These are phyloP conservation scores for Leccinum fallax DNA, from an alignment of 1,284 basidiomycete species.

Conservation along the genomic window DNA sequence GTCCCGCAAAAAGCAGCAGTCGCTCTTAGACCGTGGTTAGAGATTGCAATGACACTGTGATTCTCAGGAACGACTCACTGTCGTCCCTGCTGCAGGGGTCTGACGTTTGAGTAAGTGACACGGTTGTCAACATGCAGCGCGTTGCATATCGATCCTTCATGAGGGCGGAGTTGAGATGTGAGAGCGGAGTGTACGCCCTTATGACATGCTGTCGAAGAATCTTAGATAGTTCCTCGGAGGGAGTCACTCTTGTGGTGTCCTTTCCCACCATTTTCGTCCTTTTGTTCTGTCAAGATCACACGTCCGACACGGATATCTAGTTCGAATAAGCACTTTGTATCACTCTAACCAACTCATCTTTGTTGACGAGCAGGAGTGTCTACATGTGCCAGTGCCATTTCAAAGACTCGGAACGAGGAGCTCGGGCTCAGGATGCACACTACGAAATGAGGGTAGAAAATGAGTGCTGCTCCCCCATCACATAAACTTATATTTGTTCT, in stretches of 20 bases:
- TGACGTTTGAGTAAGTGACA: neutral
- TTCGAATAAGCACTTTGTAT: neutral
- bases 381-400: too few relatives aligned
- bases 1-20: slow-evolving; percentile 9
- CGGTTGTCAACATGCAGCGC: neutral
- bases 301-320: neutral
- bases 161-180: neutral
- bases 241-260: neutral
- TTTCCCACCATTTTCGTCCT: neutral
- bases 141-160: neutral
- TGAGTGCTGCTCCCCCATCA: neutral
- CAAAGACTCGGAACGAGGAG: too few relatives aligned
- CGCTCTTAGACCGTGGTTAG: slow-evolving; percentile 4
- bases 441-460: neutral
- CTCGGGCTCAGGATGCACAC: neutral
- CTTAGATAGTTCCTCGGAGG: neutral
- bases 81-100: neutral
- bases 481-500: neutral
- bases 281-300: neutral
- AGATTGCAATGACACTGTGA: slow-evolving; percentile 3
- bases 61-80: slow-evolving; percentile 24
- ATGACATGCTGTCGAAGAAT: neutral
- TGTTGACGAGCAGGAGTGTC: neutral
- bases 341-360: neutral
- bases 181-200: neutral